Base-by-base conservation (phyloP, 2,329 filamentous ascomycete genomes). In the Teratosphaeria nubilosa region DNA sequence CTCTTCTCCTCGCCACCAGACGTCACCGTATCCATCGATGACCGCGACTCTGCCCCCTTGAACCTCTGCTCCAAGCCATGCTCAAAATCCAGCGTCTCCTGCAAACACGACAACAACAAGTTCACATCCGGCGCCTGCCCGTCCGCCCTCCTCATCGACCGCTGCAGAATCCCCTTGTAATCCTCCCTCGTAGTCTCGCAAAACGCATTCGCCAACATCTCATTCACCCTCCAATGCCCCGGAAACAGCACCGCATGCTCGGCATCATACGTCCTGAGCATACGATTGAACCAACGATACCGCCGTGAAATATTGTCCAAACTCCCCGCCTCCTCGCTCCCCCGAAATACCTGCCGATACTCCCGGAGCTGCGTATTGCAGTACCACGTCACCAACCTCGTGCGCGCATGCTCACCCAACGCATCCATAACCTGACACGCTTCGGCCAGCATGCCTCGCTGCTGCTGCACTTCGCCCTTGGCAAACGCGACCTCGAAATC, bases 81-180 rank as follows among this genome's bases (percentile, higher is more conserved):
- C 74, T 99, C 94, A 71, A 99, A 99, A 70, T 99, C 90, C 66
- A 99, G 83, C 0, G 94, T 99, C 72, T 97, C 91, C 69, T 97
- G 92, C 63, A 97, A 75, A 71, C 92, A 96, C 37, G 86, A 89
- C 24, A 97, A 79, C 34, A 97, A 76, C 54, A 97, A 76, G 68
- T 95, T 92, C 63, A 97, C 92, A 70, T 97, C 91, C 51, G 96
- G 81, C 60, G 86, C 88, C 72, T 86, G 83, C 1, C 89, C 90
- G 59, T 90, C 88, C 1, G 82, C 77, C 62, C 85, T 84, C 59
- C 91, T 84, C 81, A 94, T 92, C 63, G 90, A 92, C 65, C 86
- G 86, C 69, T 95, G 90, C 59, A 99, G 74, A 53, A 97, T 96
- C 5, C 86, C 87, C 74, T 91, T 95, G 77, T 95, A 97, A 72